phyloP scores from a whole-genome alignment of 139 green algal genomes.

The Coelastrella sp. region DNA sequence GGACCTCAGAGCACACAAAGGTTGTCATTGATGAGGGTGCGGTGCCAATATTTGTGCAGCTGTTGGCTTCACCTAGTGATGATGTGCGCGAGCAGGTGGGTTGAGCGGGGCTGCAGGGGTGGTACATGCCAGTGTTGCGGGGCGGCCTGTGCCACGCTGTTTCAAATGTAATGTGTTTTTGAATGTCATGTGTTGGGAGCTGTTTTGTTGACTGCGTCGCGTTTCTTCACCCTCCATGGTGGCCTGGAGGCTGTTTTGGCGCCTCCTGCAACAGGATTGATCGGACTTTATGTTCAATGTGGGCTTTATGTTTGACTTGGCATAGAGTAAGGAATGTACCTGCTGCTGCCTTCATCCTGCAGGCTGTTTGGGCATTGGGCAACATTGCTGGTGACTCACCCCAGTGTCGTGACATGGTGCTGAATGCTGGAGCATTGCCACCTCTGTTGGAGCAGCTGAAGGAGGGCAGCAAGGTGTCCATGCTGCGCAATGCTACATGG shows the following conservation, averaged over 20 bases:
- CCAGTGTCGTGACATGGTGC: slow-evolving; percentile 96
- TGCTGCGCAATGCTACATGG: slow-evolving; percentile 99
- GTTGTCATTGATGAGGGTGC: slow-evolving; percentile 97
- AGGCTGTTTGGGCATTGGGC: slow-evolving; percentile 99
- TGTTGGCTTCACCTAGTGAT: slow-evolving; percentile 92
- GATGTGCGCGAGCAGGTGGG: slow-evolving; percentile 97
- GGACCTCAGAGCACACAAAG: slow-evolving; percentile 97
- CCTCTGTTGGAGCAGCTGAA: slow-evolving; percentile 96
- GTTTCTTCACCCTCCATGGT: too few relatives aligned
- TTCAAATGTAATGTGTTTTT: too few relatives aligned
- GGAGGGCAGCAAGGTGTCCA: slow-evolving; percentile 94
- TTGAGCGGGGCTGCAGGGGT: neutral
- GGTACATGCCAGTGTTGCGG: neutral
- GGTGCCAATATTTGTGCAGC: slow-evolving; percentile 98
- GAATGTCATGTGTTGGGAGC: too few relatives aligned
- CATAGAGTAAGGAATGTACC: too few relatives aligned
- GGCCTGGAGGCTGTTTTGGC: too few relatives aligned
- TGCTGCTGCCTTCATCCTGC: slow-evolving; percentile 14
- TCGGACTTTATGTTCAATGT: too few relatives aligned
- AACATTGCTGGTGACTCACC: slow-evolving; percentile 98
- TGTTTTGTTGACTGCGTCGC: too few relatives aligned
- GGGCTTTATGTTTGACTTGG: too few relatives aligned
- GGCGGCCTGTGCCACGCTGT: neutral
- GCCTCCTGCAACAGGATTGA: too few relatives aligned
- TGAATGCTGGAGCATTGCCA: slow-evolving; percentile 84